These are phyloP conservation scores for Eucalyptus shirleyi DNA, from an alignment of 345 rosid genomes.

Conservation along the genomic window DNA sequence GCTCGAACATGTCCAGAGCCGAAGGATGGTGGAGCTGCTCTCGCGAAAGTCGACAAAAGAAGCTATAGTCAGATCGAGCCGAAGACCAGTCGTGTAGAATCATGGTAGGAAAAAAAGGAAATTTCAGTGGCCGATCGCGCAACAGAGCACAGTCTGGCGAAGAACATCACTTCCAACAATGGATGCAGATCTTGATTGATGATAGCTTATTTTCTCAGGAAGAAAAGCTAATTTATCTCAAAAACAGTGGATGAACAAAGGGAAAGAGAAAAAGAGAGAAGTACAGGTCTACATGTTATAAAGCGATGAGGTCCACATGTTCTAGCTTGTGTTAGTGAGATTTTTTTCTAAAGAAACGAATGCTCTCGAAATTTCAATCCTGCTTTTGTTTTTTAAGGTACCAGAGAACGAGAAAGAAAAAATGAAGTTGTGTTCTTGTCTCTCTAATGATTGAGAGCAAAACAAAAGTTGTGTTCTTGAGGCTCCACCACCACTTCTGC, in stretches of 20 bases:
- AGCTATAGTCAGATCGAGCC: background rate
- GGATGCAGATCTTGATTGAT: background rate
- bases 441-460: background rate
- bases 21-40: slow-evolving; percentile 67
- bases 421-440: background rate
- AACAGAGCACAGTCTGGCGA: background rate
- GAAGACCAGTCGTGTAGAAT: background rate
- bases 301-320: background rate
- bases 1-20: slow-evolving; percentile 62
- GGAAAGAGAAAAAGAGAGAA: background rate
- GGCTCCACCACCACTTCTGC: background rate
- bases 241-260: background rate
- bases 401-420: background rate
- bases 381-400: background rate
- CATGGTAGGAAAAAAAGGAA: background rate
- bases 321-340: background rate
- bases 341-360: background rate
- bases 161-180: background rate
- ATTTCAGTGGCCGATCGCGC: background rate
- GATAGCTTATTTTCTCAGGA: background rate
- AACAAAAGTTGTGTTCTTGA: background rate
- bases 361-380: background rate
- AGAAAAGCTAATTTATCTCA: background rate
- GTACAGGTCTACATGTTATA: background rate
- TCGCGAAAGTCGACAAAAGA: background rate